Base-by-base conservation (phyloP, 2,329 filamentous ascomycete genomes). In the Pezicula rhizophila region DNA sequence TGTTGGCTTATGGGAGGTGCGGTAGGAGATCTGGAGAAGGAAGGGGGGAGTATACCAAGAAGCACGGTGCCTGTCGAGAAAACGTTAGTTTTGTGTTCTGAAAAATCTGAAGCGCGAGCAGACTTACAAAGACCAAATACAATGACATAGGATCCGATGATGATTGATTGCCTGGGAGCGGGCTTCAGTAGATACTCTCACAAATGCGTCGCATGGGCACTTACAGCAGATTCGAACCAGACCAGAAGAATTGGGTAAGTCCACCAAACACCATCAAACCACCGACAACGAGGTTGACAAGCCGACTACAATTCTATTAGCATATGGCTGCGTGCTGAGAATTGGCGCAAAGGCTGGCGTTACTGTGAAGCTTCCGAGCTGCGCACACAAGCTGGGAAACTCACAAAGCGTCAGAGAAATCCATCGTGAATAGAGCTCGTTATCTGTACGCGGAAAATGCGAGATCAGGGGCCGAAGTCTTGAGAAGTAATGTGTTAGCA, bases 361-460 rank as follows among this genome's bases (percentile, higher is more conserved):
- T 14, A n/a, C 28, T 34, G 28, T 10, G 28, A 35, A 12, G n/a
- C 31, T 31, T 12, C 28, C 12, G 28, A 34, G 50, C 35, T 50
- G 52, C 57, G 45, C 42, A 37, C 31, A 48, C 20, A 31, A 45
- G 44, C 48, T 17, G 38, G 42, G 15, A 43, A 55, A 78, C 87
- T 74, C 78, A 95, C 89, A 95, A 95, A 68, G 84, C 84, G 72
- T 95, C 89, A 55, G 89, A 92, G 75, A 90, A 88, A 71, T 96
- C 90, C 89, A 96, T 95, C 58, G 66, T 75, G 64, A 55, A 17
- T 15, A 25, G 18, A 42, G 40, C 11, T 28, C 14, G 25, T 28
- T 2, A 8, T 5, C n/a, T 14, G 10, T 38, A 15, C 4, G 5
- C 18, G 35, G 8, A 31, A 12, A 31, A 12, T 20, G 35, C 35